These are phyloP conservation scores for Handroanthus guayacan DNA, from an alignment of 257 asterid species.

Conservation along the genomic window DNA sequence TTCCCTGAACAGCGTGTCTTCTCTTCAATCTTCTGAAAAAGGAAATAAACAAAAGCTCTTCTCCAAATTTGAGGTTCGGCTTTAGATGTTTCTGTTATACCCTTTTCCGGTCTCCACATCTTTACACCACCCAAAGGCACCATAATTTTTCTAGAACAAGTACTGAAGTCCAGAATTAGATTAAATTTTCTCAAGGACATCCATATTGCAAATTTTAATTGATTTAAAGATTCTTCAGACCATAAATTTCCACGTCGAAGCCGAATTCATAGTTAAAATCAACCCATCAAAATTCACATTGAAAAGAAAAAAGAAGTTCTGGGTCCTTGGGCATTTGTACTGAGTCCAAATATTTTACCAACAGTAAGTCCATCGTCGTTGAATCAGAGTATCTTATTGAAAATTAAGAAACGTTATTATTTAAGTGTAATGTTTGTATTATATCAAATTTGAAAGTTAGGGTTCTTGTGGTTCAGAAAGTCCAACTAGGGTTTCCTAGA, in stretches of 20 bases:
- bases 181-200: background rate
- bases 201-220: slow-evolving; percentile 1
- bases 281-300: background rate
- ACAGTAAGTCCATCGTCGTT: background rate
- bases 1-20: background rate
- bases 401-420: background rate
- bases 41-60: background rate
- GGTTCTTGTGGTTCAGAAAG: background rate
- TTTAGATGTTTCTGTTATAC: background rate
- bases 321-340: background rate
- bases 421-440: background rate
- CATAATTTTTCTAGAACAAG: background rate
- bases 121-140: background rate
- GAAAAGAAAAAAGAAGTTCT: background rate
- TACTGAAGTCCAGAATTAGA: background rate
- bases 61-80: background rate
- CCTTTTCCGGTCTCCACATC: background rate
- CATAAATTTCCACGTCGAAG: background rate
- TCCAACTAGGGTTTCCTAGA: slow-evolving; percentile 11
- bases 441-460: slow-evolving; percentile 20
- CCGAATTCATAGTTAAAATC: background rate
- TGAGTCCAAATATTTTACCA: background rate
- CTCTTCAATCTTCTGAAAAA: background rate
- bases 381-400: background rate
- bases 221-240: background rate